Percentiles rank a stretch among this genome's conserved stretches.
phyloP scores from a whole-genome alignment of 2,329 filamentous ascomycete species.

The Aspergillus piperis region DNA sequence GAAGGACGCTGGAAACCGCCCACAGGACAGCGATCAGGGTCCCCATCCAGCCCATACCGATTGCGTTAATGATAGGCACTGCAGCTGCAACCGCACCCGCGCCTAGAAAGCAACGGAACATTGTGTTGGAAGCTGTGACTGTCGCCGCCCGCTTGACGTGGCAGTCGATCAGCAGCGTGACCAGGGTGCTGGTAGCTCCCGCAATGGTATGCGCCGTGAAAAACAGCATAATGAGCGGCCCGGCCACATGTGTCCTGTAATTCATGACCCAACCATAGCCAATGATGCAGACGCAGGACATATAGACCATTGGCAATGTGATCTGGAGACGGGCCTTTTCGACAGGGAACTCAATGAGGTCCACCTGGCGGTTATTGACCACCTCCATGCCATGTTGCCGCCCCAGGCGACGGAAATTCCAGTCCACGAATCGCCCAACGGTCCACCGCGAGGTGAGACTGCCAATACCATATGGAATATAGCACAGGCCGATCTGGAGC shows the following conservation, averaged over 20 bases:
- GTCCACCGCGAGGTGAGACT: slow-evolving; percentile 33
- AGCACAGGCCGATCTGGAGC: slow-evolving; percentile 29
- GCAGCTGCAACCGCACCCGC: slow-evolving; percentile 24
- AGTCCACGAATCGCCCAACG: slow-evolving; percentile 56
- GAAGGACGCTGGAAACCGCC: neutral
- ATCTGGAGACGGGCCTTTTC: neutral
- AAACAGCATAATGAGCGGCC: slow-evolving; percentile 25
- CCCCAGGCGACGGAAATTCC: slow-evolving; percentile 67
- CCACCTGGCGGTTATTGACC: slow-evolving; percentile 42
- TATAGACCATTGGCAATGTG: neutral
- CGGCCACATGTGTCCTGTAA: slow-evolving; percentile 15
- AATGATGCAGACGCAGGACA: neutral
- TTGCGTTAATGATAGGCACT: slow-evolving; percentile 20
- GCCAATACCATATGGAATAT: slow-evolving; percentile 22
- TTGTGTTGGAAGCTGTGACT: slow-evolving; percentile 25
- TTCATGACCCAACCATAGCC: slow-evolving; percentile 19
- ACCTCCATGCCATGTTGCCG: slow-evolving; percentile 52
- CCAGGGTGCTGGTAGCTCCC: slow-evolving; percentile 16
- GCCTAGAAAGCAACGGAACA: slow-evolving; percentile 18
- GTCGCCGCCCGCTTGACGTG: slow-evolving; percentile 19
- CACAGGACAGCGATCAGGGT: slow-evolving; percentile 6
- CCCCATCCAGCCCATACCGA: slow-evolving; percentile 26
- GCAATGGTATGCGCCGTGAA: slow-evolving; percentile 15
- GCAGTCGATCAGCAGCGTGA: slow-evolving; percentile 24
- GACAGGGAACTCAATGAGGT: neutral